These are phyloP conservation scores for Sugiyamaella novakii DNA, from an alignment of 1,139 yeast species.

Conservation along the genomic window DNA sequence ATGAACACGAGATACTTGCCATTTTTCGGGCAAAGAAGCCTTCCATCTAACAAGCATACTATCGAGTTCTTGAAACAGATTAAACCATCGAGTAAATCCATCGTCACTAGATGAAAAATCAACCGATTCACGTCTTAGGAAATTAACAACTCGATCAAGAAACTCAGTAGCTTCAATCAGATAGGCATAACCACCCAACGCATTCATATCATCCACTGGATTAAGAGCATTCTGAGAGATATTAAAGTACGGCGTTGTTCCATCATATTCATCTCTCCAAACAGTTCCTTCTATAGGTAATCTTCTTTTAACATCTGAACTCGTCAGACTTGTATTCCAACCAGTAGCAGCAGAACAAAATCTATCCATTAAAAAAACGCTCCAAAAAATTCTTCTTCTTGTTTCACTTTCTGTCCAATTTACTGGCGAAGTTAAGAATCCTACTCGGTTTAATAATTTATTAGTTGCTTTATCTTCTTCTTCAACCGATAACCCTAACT, in stretches of 20 bases:
- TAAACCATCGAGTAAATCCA: slow-evolving; percentile 25
- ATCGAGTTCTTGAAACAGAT: slow-evolving; percentile 27
- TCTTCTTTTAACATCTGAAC: slow-evolving; percentile 27
- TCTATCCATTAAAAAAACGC: slow-evolving; percentile 31
- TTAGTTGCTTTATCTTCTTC: slow-evolving; percentile 23
- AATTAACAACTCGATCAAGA: slow-evolving; percentile 27
- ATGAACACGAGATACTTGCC: slow-evolving; percentile 24
- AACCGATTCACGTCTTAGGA: slow-evolving; percentile 24
- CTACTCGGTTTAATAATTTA: slow-evolving; percentile 24
- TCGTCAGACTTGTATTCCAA: slow-evolving; percentile 31
- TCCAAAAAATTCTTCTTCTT: slow-evolving; percentile 34
- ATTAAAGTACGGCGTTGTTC: slow-evolving; percentile 29
- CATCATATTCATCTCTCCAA: slow-evolving; percentile 22
- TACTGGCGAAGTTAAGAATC: slow-evolving; percentile 24
- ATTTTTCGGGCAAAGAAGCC: slow-evolving; percentile 27
- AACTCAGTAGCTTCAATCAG: slow-evolving; percentile 33
- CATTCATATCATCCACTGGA: slow-evolving; percentile 24
- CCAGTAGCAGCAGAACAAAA: slow-evolving; percentile 35
- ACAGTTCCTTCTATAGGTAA: slow-evolving; percentile 30
- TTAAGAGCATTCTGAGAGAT: slow-evolving; percentile 21
- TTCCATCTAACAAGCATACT: slow-evolving; percentile 33
- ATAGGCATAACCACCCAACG: slow-evolving; percentile 34
- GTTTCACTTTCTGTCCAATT: slow-evolving; percentile 30
- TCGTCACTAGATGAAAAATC: slow-evolving; percentile 20
- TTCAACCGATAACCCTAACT: slow-evolving; percentile 29